A percentile compares a stretch with the other conserved stretches of the same genome.
These are phyloP conservation scores for Barbatosphaeria neglecta DNA, from an alignment of 495 filamentous ascomycete species.

Conservation along the genomic window DNA sequence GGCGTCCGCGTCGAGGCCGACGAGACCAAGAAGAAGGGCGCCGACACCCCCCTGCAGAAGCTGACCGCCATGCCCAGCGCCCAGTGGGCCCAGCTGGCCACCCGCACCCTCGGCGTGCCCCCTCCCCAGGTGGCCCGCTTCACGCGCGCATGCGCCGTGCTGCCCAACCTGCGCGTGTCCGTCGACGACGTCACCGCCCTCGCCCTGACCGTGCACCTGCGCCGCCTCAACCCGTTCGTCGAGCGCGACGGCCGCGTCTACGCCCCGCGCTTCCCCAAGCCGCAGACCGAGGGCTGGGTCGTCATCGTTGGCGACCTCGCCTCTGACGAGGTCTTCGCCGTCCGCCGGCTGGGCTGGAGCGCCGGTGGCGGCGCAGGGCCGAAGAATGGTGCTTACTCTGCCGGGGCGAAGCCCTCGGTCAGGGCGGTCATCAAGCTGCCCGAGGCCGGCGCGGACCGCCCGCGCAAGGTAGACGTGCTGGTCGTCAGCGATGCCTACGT, in stretches of 20 bases:
- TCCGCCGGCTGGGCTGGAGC: constrained; percentile 76
- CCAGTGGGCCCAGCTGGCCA: constrained; percentile 34
- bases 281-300: constrained; percentile 92
- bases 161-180: constrained; percentile 60
- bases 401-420: constrained; percentile 27
- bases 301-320: constrained; percentile 55
- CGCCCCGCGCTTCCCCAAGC: constrained; percentile 83
- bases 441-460: constrained; percentile 13
- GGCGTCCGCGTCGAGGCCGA: constrained; percentile 59
- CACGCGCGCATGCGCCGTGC: constrained; percentile 42
- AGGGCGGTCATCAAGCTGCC: constrained; percentile 55
- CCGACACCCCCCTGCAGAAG: constrained; percentile 19
- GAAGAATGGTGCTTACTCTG: neutral
- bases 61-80: constrained; percentile 21
- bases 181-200: constrained; percentile 47
- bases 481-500: constrained; percentile 81
- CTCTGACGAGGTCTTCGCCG: constrained; percentile 64
- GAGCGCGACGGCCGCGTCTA: constrained; percentile 60
- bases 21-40: constrained; percentile 25
- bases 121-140: constrained; percentile 28
- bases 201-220: constrained; percentile 50
- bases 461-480: constrained; percentile 52
- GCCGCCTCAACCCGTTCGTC: constrained; percentile 51
- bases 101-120: constrained; percentile 23
- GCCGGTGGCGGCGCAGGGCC: constrained; percentile 10